Evolutionary conservation across 352 stramenopile species (phyloP), one percentile per base, ranked within the genome.

Genomic region (Phytophthora europaea): DNA sequence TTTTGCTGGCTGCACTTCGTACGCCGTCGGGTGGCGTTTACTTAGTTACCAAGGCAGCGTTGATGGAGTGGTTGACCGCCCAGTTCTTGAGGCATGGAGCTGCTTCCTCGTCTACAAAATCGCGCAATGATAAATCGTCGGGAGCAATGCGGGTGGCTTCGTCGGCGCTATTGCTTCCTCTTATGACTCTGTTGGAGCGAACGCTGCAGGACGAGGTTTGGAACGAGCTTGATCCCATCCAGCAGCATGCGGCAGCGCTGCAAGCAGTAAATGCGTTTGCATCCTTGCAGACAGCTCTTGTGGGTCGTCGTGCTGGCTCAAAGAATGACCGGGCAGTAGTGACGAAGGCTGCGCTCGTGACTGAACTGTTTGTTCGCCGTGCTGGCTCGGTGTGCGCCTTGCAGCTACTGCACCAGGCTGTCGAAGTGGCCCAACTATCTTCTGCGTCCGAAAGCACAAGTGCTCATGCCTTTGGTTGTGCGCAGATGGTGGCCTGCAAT

Each of bases 1-100:
- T 97, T 72, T 28, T 97, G 20, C 43, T 67, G 5, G 64, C 75
- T 20, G 77, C 83, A 13, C 73, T 94, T 20, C 64, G 76, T 26
- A 94, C 88, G 4, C 65, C 73, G 4, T 72, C 76, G 5, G 88
- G 88, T 38, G 72, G 77, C 2, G 61, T 78, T 13, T 85, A 91
- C 53, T 61, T 95, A 34, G 62, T 97, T 43, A 83, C 76, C 6
- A 97, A 95, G 51, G 79, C 79, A 28, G 78, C 75, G 5, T 65
- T 94, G 40, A 50, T 96, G 43, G 81, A 89, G 62, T 96, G 89
- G 89, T 28, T 94, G 18, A 61, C 75, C 0, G 52, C 61, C 8
- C 75, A 90, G 33, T 80, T 90, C 43, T 65, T 85, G 34, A 65
- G 62, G n/a, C 48, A 70, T 23, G 70, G 61, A 51, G 51, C 67